phyloP scores from a whole-genome alignment of 441 rosid genomes.

The Gossypium davidsonii region DNA sequence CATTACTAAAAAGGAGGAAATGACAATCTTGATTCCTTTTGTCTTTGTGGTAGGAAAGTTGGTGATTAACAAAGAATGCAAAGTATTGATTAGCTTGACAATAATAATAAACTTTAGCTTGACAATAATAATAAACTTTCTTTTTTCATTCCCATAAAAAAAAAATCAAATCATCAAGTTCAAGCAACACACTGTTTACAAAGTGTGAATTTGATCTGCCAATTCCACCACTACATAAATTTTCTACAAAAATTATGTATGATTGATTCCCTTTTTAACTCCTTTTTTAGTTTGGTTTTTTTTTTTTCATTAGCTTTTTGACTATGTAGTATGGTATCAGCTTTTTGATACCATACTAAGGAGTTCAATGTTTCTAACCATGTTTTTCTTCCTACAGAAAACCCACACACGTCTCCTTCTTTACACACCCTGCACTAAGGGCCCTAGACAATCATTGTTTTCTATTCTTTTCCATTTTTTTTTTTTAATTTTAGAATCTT shows the following conservation, averaged over 20 bases:
- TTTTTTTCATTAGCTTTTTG: conserved; percentile 26
- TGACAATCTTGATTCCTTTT: conserved; percentile 16
- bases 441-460: conserved; percentile 6
- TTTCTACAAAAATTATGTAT: conserved; percentile 28
- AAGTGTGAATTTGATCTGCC: conserved; percentile 13
- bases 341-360: conserved; percentile 26
- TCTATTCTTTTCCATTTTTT: neutral
- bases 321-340: conserved; percentile 23
- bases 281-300: neutral
- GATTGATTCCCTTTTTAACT: conserved; percentile 22
- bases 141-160: neutral
- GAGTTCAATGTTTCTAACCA: conserved; percentile 22
- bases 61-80: neutral
- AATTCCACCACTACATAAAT: conserved; percentile 17
- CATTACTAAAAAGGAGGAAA: neutral
- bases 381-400: conserved; percentile 17
- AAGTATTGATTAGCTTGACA: neutral
- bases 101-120: neutral
- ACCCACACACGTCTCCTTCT: conserved; percentile 15
- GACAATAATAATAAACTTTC: neutral
- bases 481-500: neutral
- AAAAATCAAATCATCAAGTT: neutral
- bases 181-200: conserved; percentile 10
- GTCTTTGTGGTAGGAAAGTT: conserved; percentile 1
- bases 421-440: conserved; percentile 17